A percentile compares a stretch with the other conserved stretches of the same genome.
These are phyloP conservation scores for Diaporthe sp. DNA, from an alignment of 2,329 filamentous ascomycete species.

Conservation along the genomic window DNA sequence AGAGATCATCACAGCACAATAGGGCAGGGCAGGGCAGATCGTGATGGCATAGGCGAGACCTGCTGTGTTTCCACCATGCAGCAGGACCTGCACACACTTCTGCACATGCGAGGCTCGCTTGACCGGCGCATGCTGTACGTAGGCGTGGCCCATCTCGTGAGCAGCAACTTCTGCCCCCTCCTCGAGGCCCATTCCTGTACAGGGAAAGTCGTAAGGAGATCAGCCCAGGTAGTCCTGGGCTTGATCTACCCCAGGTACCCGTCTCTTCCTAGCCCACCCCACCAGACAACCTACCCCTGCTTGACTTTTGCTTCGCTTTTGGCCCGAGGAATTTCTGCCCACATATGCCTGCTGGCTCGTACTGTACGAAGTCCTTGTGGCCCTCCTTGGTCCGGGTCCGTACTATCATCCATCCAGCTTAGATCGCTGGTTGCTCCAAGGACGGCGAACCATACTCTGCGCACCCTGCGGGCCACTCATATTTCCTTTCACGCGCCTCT, in stretches of 20 bases:
- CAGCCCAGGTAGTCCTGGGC: constrained; percentile 34
- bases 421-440: constrained; percentile 29
- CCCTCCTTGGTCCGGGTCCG: constrained; percentile 31
- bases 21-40: neutral
- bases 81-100: constrained; percentile 1
- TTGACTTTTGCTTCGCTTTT: constrained; percentile 15
- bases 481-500: constrained; percentile 32
- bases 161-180: constrained; percentile 32
- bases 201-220: constrained; percentile 20
- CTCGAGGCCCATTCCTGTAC: constrained; percentile 1
- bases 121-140: constrained; percentile 12
- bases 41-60: constrained; percentile 16
- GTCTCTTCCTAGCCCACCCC: neutral
- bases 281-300: constrained; percentile 12
- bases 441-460: constrained; percentile 34
- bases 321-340: neutral
- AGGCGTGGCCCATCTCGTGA: constrained; percentile 33
- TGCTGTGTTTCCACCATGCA: constrained; percentile 22
- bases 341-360: constrained; percentile 25
- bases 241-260: constrained; percentile 31
- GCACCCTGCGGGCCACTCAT: constrained; percentile 29
- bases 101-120: constrained; percentile 28
- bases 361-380: neutral
- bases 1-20: neutral
- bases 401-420: constrained; percentile 34